phyloP scores from a whole-genome alignment of 2,329 filamentous ascomycete species.

The Verticillium klebahnii region DNA sequence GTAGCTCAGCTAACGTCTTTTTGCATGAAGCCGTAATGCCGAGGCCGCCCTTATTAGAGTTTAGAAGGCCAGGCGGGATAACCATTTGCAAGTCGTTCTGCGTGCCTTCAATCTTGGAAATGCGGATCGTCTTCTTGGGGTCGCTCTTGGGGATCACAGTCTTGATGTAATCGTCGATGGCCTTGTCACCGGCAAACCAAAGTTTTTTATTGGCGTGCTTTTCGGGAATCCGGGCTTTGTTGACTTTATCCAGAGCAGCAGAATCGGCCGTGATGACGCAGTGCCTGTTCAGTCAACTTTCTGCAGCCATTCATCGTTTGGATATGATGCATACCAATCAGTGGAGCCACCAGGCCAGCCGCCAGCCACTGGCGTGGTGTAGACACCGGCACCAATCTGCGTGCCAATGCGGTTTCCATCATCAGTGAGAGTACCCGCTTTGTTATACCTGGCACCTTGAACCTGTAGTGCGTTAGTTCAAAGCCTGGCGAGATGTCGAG shows the following conservation, averaged over 20 bases:
- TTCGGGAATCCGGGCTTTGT: neutral
- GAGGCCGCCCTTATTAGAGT: neutral
- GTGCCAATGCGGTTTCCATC: neutral
- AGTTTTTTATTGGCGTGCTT: neutral
- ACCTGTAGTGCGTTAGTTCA: neutral
- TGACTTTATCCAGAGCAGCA: neutral
- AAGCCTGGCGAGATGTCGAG: neutral
- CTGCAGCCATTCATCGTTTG: neutral
- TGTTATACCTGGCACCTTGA: neutral
- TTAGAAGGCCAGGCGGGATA: neutral
- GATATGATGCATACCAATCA: neutral
- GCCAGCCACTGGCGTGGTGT: neutral
- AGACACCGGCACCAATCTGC: neutral
- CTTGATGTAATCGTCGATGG: neutral
- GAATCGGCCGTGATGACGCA: neutral
- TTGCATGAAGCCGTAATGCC: neutral
- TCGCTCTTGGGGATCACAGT: neutral
- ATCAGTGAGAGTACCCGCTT: neutral
- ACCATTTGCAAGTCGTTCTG: neutral
- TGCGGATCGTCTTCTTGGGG: neutral
- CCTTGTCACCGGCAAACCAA: neutral
- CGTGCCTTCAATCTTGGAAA: neutral
- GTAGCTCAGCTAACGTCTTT: neutral
- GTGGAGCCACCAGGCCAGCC: neutral
- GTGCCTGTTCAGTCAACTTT: neutral